Base-by-base conservation (phyloP, 768 basidiomycete species). In the Tylopilus rubrobrunneus region DNA sequence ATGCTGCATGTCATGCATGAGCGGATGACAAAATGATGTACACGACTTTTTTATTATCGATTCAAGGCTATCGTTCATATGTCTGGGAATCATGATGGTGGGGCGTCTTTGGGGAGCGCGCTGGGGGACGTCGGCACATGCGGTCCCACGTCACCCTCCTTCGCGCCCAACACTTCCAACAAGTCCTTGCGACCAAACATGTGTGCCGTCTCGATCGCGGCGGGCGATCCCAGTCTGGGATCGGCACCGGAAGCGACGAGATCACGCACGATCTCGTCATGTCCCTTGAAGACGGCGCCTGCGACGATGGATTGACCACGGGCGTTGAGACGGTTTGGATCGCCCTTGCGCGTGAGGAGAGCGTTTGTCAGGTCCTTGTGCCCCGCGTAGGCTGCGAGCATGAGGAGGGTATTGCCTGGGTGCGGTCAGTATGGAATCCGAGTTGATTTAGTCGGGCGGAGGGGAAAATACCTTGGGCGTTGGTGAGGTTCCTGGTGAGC, bases 351-450 rank as follows among this genome's bases (percentile, higher is more conserved):
- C 7, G 69, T 60, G 44, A 89, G 67, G 27, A 92, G 76, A 12
- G 75, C 76, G 44, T 72, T 71, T 2, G 80, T 72, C 19, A 87
- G 78, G 2, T 75, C 70, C 0, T 71, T 67, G 59, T 89, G 85
- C 1, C 88, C 88, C 21, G 82, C 71, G 63, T 91, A 91, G 2
- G 88, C 80, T 4, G 85, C 83, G 48, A 90, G 79, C 87, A 91
- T 91, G 49, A 91, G 72, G 7, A 92, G 73, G 5, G 87, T 87
- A 65, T 91, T 90, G 21, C 89, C 89, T 85, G 62, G 25, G 7
- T 5, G 25, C 12, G 17, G 33, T 34, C 11, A 12, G 11, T 15
- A 3, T 2, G 36, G 17, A 15, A 37, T 17, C 36, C 10, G 36
- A 15, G 36, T 17, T 6, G 15, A 25, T 25, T 25, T 5, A n/a